These are phyloP conservation scores for Phytophthora palmivora DNA, from an alignment of 352 stramenopile species.

Conservation along the genomic window DNA sequence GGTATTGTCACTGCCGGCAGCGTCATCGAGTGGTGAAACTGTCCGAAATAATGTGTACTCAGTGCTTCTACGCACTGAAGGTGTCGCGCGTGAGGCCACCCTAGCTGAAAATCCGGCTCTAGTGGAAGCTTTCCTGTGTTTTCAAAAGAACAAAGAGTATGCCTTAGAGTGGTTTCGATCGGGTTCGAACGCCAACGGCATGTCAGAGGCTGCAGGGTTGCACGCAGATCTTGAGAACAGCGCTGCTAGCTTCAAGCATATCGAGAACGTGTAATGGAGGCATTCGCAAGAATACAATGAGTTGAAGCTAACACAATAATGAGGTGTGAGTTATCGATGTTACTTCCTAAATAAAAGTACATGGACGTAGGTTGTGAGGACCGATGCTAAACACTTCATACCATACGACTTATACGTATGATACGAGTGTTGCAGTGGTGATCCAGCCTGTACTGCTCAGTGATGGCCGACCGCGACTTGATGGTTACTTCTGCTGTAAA, in stretches of 20 bases:
- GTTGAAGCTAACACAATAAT: neutral
- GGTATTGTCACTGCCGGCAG: constrained; percentile 70
- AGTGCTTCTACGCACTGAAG: constrained; percentile 69
- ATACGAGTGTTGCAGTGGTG: no score
- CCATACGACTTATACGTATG: no score
- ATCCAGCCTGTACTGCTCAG: no score
- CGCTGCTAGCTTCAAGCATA: constrained; percentile 67
- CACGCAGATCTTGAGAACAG: constrained; percentile 43
- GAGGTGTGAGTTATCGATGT: no score
- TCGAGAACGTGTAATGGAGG: constrained; percentile 67
- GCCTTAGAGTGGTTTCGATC: constrained; percentile 82
- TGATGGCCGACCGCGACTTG: no score
- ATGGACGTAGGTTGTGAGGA: no score
- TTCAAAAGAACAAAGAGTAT: constrained; percentile 85
- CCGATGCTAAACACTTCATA: no score
- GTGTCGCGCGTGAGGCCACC: constrained; percentile 42
- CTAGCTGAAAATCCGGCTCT: constrained; percentile 61
- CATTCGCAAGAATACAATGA: constrained; percentile 1
- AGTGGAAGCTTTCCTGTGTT: constrained; percentile 79
- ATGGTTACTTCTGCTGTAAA: no score
- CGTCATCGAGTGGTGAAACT: constrained; percentile 66
- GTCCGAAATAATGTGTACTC: constrained; percentile 53
- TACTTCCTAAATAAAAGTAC: no score
- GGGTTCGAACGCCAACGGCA: constrained; percentile 32
- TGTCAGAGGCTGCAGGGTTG: constrained; percentile 31